Evolutionary conservation across 2,329 filamentous ascomycete species (phyloP), one percentile per base, ranked within the genome.

Genomic region (Colletotrichum neosansevieriae): DNA sequence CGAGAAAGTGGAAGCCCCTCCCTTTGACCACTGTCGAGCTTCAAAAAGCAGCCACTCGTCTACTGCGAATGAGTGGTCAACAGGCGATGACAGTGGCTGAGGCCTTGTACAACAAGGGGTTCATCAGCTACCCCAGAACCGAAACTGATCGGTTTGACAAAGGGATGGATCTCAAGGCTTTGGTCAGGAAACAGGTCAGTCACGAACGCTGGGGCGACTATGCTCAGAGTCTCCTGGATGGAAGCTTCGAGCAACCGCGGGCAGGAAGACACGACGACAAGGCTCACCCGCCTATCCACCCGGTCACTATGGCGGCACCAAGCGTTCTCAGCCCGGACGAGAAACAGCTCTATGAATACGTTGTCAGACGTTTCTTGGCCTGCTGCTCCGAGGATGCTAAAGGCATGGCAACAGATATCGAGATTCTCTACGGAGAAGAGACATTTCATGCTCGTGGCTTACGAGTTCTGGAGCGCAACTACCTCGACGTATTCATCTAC

Each of bases 121-220:
- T 94, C 80, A 97, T 99, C 79, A 98, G 94, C 79, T 99, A 99
- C 79, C 96, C 96, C 1, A 90, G 96, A 79, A 99, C 96, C 0
- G 96, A 99, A 79, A 99, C 96, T 0, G 96, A 99, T 78, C 92
- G 95, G 36, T 99, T 98, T 75, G 94, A 98, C 75, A 89, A 89
- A 74, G 95, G 88, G 4, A 98, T 98, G 83, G 91, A 98, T 76
- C 85, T 99, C 19, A 89, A 88, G 70, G 87, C 86, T 21, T 83
- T 99, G 9, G 87, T 98, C 17, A 89, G 93, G 74, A 98, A 97
- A 75, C 96, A 99, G 78, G 89, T 88, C 1, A 89, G 90, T 67
- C 93, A 94, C 75, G 81, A 83, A 47, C 81, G 85, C 70, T 99
- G 95, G 96, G 94, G 94, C 0, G 77, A 81, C 19, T 97, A 94